Percentiles rank a stretch among this genome's conserved stretches.
Conservation (phyloP, 1,284 basidiomycete species). For the Ganoderma meredithae region DNA sequence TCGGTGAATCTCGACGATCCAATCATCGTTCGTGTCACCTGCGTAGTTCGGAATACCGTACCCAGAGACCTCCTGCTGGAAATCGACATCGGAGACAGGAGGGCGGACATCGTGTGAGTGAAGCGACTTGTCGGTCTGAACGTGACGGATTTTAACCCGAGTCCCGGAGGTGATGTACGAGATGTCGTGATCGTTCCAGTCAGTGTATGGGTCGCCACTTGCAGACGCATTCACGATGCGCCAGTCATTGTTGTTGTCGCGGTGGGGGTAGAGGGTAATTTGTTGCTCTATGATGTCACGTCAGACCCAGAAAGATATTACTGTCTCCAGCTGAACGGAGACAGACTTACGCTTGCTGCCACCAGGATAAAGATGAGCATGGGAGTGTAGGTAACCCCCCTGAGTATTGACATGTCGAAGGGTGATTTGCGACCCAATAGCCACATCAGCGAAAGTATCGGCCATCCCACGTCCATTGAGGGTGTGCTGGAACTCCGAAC, state of each 20-base stretch:
- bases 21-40: conserved; percentile 96
- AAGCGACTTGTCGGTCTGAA: conserved; percentile 83
- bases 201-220: conserved; percentile 56
- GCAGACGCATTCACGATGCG: conserved; percentile 39
- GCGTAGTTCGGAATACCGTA: conserved; percentile 90
- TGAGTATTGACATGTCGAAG: conserved; percentile 96
- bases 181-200: conserved; percentile 67
- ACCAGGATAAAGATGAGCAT: conserved; percentile 87
- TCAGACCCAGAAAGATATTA: conserved; percentile 9
- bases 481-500: conserved; percentile 97
- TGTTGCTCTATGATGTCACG: conserved; percentile 81
- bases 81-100: conserved; percentile 97
- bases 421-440: conserved; percentile 83
- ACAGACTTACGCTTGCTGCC: conserved; percentile 79
- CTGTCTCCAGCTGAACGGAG: not conserved
- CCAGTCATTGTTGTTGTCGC: conserved; percentile 50
- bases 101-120: conserved; percentile 96
- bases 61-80: conserved; percentile 97
- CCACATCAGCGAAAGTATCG: conserved; percentile 93
- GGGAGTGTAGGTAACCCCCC: conserved; percentile 98
- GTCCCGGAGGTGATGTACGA: conserved; percentile 71
- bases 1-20: conserved; percentile 88
- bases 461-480: conserved; percentile 90
- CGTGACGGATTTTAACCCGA: conserved; percentile 87
- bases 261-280: conserved; percentile 96